Base-by-base conservation (phyloP, 73 alveolate species). In the Paramecium bursaria region DNA sequence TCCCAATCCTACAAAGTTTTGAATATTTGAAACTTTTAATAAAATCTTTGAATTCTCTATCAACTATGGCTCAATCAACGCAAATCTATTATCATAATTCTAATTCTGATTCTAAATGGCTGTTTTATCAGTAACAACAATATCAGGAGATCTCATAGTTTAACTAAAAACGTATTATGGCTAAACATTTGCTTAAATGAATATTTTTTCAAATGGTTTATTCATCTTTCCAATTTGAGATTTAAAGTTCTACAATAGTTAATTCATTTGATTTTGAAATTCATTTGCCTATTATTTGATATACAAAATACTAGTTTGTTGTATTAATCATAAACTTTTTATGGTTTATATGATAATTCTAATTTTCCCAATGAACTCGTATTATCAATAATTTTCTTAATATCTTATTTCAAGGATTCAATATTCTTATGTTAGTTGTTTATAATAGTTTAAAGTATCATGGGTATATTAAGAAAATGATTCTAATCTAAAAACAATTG, bases 141-240 rank as follows among this genome's bases (percentile, higher is more conserved):
- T 79, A 11, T 80, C 5, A 7, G 48, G 35, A 26, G 89, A 50
- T 53, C 54, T 79, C 19, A 54, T 47, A 39, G 61, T 47, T 30
- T 30, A 9, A 9, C 85, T 53, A 17, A 79, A 79, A 10, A 50
- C 29, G 55, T 39, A 79, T 30, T 23, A 31, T 22, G 46, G 48
- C 2, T 10, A 33, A 44, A 48, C 74, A 22, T 33, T 39, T 14
- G 85, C 22, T 53, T 14, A 17, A 22, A 73, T 15, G 19, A 73
- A 13, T 19, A 50, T 49, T 79, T 79, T 79, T 55, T 79, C 89
- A 54, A 79, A 48, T 25, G 89, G 76, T 44, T 79, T 79, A 26
- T 33, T 30, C n/a, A 79, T 42, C 73, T 79, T 79, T 25, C 9
- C 27, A 35, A 11, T 39, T 14, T 44, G 35, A 21, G 17, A 19